A percentile compares a stretch with the other conserved stretches of the same genome.
Evolutionary conservation across 2,329 filamentous ascomycete genomes (phyloP).

Genomic region (Verticillium tricorpus): DNA sequence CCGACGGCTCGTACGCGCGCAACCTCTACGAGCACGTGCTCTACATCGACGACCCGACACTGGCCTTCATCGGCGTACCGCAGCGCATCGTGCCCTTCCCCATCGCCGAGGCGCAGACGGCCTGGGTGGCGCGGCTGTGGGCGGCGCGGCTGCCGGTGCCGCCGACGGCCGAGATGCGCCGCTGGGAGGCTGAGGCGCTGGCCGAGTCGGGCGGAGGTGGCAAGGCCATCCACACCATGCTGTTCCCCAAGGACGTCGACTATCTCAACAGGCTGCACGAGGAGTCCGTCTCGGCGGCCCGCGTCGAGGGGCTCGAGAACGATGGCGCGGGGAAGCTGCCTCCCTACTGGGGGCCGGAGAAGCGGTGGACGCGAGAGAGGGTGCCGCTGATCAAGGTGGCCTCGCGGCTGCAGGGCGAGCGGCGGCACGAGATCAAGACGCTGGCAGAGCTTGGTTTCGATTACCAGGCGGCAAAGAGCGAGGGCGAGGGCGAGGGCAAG

Average conservation of each 20-base stretch:
- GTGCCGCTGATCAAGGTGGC: conserved; percentile 37
- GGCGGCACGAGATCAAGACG: conserved; percentile 25
- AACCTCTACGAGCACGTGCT: conserved; percentile 67
- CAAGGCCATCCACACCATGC: conserved; percentile 34
- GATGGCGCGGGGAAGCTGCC: conserved; percentile 30
- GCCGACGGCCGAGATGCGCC: conserved; percentile 47
- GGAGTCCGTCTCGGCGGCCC: conserved; percentile 36
- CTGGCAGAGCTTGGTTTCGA: conserved; percentile 47
- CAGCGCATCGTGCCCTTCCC: conserved; percentile 71
- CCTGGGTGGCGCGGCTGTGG: conserved; percentile 63
- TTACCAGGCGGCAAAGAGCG: conserved; percentile 23
- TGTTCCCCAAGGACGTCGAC: conserved; percentile 49
- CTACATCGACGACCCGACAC: conserved; percentile 57
- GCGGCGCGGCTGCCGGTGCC: conserved; percentile 57
- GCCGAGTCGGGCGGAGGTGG: conserved; percentile 44
- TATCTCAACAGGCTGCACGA: conserved; percentile 56
- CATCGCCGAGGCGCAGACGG: conserved; percentile 63
- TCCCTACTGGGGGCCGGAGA: conserved; percentile 34
- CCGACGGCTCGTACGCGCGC: conserved; percentile 54
- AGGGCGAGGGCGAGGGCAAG: conserved; percentile 1
- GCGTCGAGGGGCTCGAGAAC: conserved; percentile 24
- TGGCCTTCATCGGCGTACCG: conserved; percentile 61
- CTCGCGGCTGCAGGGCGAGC: conserved; percentile 27
- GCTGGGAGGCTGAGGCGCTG: conserved; percentile 49
- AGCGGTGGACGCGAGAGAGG: conserved; percentile 32